phyloP scores from a whole-genome alignment of 352 stramenopile genomes.

The Paralagenidium karlingii region DNA sequence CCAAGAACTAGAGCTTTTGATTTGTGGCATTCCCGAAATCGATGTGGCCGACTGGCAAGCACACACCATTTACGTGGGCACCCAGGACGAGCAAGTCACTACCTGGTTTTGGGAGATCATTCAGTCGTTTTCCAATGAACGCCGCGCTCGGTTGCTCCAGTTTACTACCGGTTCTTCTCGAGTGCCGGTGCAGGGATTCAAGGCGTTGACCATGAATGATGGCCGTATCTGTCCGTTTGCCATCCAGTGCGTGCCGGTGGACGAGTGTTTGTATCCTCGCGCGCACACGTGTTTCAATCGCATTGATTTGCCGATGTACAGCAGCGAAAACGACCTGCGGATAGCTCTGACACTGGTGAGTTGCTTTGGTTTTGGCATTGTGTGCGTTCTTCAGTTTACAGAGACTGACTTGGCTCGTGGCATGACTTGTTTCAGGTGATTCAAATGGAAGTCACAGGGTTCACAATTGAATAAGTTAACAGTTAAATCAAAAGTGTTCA shows the following conservation, averaged over 20 bases:
- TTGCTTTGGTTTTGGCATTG: background rate
- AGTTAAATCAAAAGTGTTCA: too few relatives aligned
- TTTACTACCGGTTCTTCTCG: slow-evolving; percentile 96
- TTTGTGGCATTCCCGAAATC: slow-evolving; percentile 96
- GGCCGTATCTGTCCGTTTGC: slow-evolving; percentile 78
- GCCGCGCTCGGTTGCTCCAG: slow-evolving; percentile 94
- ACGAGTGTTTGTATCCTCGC: slow-evolving; percentile 72
- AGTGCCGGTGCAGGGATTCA: slow-evolving; percentile 83
- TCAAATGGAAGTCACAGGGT: slow-evolving; percentile 79
- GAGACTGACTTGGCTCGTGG: background rate
- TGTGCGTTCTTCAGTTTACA: background rate
- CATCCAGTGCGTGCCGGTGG: slow-evolving; percentile 70
- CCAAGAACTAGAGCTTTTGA: slow-evolving; percentile 95
- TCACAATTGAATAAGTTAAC: slow-evolving; percentile 77
- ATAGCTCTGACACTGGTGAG: slow-evolving; percentile 61
- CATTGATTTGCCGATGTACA: slow-evolving; percentile 66
- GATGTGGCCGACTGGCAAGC: slow-evolving; percentile 93
- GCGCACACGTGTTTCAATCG: slow-evolving; percentile 83
- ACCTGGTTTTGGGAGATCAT: slow-evolving; percentile 98
- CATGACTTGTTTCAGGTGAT: too few relatives aligned
- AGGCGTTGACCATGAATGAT: slow-evolving; percentile 81
- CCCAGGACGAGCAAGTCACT: slow-evolving; percentile 83
- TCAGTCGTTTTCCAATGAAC: slow-evolving; percentile 86
- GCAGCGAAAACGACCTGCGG: slow-evolving; percentile 59
- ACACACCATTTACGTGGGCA: slow-evolving; percentile 93